Evolutionary conservation across 2,329 filamentous ascomycete genomes (phyloP), one percentile per base, ranked within the genome.

Genomic region (Microcyclospora pomicola): DNA sequence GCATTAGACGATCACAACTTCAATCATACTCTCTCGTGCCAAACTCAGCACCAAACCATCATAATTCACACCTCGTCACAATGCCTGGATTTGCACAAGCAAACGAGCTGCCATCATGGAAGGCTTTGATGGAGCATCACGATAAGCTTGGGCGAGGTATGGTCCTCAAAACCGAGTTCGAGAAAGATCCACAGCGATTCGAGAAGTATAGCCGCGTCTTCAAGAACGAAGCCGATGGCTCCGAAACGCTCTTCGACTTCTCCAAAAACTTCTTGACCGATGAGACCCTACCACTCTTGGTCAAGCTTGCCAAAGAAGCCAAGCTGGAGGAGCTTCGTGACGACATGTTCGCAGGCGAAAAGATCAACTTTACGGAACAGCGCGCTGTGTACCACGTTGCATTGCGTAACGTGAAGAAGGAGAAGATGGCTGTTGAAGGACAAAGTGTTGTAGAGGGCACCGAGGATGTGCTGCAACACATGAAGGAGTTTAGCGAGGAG

Each of bases 361-460:
- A 92, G 74, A 96, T 98, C 72, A 98, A 98, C 75, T 95, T 95
- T 68, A 98, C 91, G 43, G 91, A 98, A 72, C 72, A 88, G 59
- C 80, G 91, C 48, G 91, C 91, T 49, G 91, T 98, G 49, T 93
- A 93, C 70, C 91, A 98, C 67, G 75, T 84, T 51, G 91, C 91
- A 35, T 74, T 98, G 57, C 82, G 91, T 61, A 98, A 98, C 62
- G 79, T 86, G 47, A 73, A 76, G 60, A 86, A 83, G 60, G 77
- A 83, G 73, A 77, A 70, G 34, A 77, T 80, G 74, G 60, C 84
- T 64, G 91, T 96, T 27, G 80, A 95, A 49, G 88, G 87, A 45
- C 69, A 86, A 65, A 88, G 92, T 59, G 91, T 98, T 55, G 88
- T 95, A 61, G 84, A 87, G 54, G 91, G 79, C 40, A 88, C 95